Evolutionary conservation across 352 stramenopile genomes (phyloP).

Genomic region (Phytophthora pistaciae): DNA sequence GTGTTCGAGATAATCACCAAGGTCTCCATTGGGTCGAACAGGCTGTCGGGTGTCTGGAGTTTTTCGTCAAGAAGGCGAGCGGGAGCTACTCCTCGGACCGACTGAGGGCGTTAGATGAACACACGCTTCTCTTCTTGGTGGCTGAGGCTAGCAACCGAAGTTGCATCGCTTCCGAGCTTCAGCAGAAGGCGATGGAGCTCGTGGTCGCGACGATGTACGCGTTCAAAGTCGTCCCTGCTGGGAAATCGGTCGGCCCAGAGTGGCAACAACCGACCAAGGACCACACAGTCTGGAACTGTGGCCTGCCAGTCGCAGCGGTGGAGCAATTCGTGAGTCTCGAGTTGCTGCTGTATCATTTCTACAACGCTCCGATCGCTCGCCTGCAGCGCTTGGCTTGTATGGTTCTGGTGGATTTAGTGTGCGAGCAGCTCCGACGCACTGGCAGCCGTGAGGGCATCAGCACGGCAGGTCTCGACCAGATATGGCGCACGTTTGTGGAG

Average conservation of each 20-base stretch:
- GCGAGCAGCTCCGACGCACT: constrained; percentile 37
- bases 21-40: constrained; percentile 36
- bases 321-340: constrained; percentile 47
- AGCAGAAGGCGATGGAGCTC: constrained; percentile 35
- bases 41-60: constrained; percentile 38
- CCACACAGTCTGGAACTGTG: constrained; percentile 34
- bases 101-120: constrained; percentile 37
- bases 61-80: constrained; percentile 46
- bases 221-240: constrained; percentile 18
- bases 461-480: constrained; percentile 32
- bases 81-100: constrained; percentile 39
- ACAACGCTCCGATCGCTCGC: constrained; percentile 30
- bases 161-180: constrained; percentile 1
- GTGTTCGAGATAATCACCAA: background rate
- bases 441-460: constrained; percentile 27
- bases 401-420: constrained; percentile 45
- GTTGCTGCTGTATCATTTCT: constrained; percentile 45
- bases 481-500: constrained; percentile 34
- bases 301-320: constrained; percentile 32
- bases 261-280: constrained; percentile 26
- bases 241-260: constrained; percentile 12
- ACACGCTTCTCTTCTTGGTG: constrained; percentile 43
- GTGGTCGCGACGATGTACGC: constrained; percentile 41
- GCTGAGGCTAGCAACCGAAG: constrained; percentile 30
- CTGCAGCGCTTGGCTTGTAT: constrained; percentile 35